A percentile compares a stretch with the other conserved stretches of the same genome.
These are phyloP conservation scores for Naematelia aurantialba DNA, from an alignment of 768 basidiomycete species.

Conservation along the genomic window DNA sequence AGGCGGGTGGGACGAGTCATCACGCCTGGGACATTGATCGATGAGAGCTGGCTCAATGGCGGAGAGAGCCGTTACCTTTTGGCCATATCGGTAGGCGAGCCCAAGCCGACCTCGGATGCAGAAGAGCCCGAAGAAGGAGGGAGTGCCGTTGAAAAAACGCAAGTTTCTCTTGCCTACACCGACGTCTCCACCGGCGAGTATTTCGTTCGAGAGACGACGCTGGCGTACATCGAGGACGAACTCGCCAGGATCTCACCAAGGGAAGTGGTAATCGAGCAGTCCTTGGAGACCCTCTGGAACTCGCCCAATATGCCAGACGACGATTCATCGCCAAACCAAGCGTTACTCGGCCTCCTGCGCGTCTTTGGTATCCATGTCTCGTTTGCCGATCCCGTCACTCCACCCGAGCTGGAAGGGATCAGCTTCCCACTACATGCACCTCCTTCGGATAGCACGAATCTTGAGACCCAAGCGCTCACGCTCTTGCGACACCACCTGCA, in stretches of 20 bases:
- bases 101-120: background rate
- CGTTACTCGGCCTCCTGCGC: conserved; percentile 27
- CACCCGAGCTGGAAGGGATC: conserved; percentile 5
- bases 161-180: conserved; percentile 77
- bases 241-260: conserved; percentile 73
- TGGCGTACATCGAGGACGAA: conserved; percentile 68
- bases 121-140: background rate
- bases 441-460: background rate
- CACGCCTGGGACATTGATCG: conserved; percentile 90
- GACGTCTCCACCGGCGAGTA: conserved; percentile 91
- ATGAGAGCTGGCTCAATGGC: conserved; percentile 79
- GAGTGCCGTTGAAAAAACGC: conserved; percentile 36
- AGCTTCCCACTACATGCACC: background rate
- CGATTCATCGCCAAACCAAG: background rate
- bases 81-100: conserved; percentile 55
- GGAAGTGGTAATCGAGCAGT: conserved; percentile 66
- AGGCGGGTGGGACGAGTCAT: conserved; percentile 80
- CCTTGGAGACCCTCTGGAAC: conserved; percentile 15
- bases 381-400: conserved; percentile 6
- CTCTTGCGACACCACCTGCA: conserved; percentile 39
- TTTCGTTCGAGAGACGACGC: conserved; percentile 63
- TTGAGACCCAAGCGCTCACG: conserved; percentile 34
- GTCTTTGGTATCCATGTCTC: conserved; percentile 34
- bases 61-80: conserved; percentile 88
- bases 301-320: background rate